Evolutionary conservation across 139 green algal genomes (phyloP).

Genomic region (Nannochloris sp.): DNA sequence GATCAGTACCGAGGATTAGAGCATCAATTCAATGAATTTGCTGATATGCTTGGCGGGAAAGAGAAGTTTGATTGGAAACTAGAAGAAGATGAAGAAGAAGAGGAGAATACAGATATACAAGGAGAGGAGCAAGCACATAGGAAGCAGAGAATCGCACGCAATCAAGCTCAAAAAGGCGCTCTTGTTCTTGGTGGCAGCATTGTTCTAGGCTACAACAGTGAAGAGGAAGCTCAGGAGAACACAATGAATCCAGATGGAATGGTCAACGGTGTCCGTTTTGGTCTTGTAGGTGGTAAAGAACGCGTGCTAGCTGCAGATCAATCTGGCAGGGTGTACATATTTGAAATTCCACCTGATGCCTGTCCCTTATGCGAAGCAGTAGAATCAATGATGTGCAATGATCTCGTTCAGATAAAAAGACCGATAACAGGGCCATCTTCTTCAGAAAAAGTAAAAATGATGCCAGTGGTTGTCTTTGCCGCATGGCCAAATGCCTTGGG

Average conservation of each 20-base stretch:
- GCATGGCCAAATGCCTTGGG: neutral
- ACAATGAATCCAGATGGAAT: no score
- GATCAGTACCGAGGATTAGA: neutral
- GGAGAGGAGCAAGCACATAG: no score
- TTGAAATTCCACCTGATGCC: slow-evolving; percentile 7
- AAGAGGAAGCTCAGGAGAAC: no score
- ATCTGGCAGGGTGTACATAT: slow-evolving; percentile 9
- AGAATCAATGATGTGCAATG: neutral
- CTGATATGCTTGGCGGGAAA: neutral
- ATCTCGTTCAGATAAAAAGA: no score
- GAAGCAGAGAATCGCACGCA: no score
- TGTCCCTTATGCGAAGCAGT: no score
- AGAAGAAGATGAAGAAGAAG: neutral
- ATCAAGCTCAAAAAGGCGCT: no score
- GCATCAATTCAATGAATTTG: neutral
- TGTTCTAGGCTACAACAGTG: no score
- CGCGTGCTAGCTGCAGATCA: slow-evolving; percentile 16
- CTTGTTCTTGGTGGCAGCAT: no score
- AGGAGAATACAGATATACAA: no score
- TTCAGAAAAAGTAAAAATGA: slow-evolving; percentile 1
- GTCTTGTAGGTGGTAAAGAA: slow-evolving; percentile 7
- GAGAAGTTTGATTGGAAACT: neutral
- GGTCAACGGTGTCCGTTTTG: slow-evolving; percentile 24
- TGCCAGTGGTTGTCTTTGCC: neutral
- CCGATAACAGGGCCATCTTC: neutral